Evolutionary conservation across 1,139 yeast genomes (phyloP).

Genomic region (Wickerhamomyces sp.): DNA sequence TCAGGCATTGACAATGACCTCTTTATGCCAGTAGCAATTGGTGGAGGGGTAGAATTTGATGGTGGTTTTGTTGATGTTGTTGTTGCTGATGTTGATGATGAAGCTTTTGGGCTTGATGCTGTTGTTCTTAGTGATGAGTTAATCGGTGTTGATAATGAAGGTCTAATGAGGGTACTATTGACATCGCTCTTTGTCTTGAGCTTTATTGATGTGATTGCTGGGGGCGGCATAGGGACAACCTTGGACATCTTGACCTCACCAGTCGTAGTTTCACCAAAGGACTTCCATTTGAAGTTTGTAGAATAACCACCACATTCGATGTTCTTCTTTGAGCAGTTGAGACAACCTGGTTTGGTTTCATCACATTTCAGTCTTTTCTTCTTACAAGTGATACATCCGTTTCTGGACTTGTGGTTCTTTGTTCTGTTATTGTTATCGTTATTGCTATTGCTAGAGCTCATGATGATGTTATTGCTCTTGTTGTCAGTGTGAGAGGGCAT

Average conservation of each 20-base stretch:
- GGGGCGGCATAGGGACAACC: not conserved
- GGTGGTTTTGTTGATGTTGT: not conserved
- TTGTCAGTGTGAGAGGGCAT: too few species aligned
- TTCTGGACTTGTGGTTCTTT: conserved; percentile 19
- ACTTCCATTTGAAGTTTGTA: conserved; percentile 58
- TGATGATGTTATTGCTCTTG: too few species aligned
- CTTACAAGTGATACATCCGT: conserved; percentile 51
- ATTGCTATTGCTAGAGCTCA: too few species aligned
- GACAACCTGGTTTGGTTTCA: conserved; percentile 49
- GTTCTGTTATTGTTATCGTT: not conserved
- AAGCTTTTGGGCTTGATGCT: not conserved
- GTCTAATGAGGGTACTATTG: not conserved
- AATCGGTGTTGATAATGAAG: not conserved
- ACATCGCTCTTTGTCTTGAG: not conserved
- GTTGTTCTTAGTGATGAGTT: conserved; percentile 7
- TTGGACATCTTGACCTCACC: conserved; percentile 11
- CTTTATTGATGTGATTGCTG: conserved; percentile 6
- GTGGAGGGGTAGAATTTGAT: not conserved
- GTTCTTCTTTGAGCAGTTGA: conserved; percentile 39
- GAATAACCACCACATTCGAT: conserved; percentile 60
- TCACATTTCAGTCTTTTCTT: conserved; percentile 54
- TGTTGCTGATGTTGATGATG: not conserved
- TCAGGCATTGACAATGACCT: conserved; percentile 8
- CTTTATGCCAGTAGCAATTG: not conserved
- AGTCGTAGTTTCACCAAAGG: conserved; percentile 36